phyloP scores from a whole-genome alignment of 163 green algal species.

The Scenedesmus sp. region DNA sequence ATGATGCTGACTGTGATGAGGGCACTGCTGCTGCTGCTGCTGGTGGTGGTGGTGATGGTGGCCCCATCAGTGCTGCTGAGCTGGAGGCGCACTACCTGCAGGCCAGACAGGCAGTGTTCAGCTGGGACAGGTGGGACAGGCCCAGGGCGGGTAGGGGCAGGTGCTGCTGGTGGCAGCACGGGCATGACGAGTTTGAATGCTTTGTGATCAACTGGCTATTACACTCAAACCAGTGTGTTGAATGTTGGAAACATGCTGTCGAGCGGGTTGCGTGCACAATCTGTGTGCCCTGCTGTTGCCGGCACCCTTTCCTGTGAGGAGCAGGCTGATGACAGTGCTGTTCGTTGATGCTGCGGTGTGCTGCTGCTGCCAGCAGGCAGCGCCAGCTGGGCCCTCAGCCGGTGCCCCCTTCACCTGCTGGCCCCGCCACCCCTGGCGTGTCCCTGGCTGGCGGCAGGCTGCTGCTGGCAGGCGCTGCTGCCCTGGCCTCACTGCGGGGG shows the following conservation, averaged over 20 bases:
- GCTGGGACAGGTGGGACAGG: background rate
- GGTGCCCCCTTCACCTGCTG: background rate
- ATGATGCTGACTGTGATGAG: background rate
- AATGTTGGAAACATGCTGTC: no score
- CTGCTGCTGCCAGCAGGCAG: background rate
- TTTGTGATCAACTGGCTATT: no score
- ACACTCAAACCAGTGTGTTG: no score
- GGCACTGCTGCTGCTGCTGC: background rate
- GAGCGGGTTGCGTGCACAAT: no score
- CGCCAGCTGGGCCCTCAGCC: background rate
- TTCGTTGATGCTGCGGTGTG: background rate
- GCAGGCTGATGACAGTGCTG: background rate
- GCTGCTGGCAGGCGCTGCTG: background rate
- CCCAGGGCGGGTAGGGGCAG: background rate
- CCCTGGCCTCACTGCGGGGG: background rate
- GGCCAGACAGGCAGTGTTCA: background rate
- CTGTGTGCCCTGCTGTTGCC: no score
- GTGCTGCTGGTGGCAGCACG: no score
- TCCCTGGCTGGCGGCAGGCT: background rate
- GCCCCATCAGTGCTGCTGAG: background rate
- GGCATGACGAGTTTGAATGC: no score
- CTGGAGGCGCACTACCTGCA: background rate
- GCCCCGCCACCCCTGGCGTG: background rate
- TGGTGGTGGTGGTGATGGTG: background rate
- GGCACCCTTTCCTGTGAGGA: no score